Evolutionary conservation across 805 yeast genomes (phyloP).

Genomic region (Candida xyloterini): DNA sequence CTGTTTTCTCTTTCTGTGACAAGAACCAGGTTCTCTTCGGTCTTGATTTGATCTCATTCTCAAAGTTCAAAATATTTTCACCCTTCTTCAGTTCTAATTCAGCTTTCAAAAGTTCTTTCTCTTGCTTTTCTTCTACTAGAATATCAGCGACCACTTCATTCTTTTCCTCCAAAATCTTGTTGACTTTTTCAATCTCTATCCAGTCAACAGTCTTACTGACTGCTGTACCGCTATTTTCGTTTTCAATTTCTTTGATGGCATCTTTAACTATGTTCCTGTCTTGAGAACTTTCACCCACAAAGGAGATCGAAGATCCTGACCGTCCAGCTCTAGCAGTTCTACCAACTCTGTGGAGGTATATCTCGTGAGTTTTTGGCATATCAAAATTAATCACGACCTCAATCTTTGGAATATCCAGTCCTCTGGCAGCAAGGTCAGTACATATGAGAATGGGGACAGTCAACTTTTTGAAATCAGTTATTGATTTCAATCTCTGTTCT

Average conservation of each 20-base stretch:
- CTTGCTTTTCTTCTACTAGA: constrained; percentile 81
- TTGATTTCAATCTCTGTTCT: constrained; percentile 87
- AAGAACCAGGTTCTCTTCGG: constrained; percentile 98
- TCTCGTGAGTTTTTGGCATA: constrained; percentile 90
- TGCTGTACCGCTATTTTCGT: constrained; percentile 51
- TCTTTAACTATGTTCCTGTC: constrained; percentile 91
- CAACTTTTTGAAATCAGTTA: constrained; percentile 76
- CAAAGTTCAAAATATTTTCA: constrained; percentile 75
- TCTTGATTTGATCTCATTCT: constrained; percentile 78
- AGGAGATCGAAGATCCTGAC: constrained; percentile 87
- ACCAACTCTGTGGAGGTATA: constrained; percentile 96
- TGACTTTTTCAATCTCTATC: constrained; percentile 71
- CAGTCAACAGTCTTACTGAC: constrained; percentile 93
- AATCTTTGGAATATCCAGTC: constrained; percentile 97
- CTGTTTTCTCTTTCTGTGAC: constrained; percentile 50
- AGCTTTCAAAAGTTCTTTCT: constrained; percentile 80
- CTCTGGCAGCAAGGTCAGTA: constrained; percentile 98
- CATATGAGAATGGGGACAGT: constrained; percentile 86
- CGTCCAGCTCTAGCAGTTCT: constrained; percentile 99
- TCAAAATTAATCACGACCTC: constrained; percentile 93
- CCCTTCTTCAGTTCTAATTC: constrained; percentile 90
- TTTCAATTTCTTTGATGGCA: constrained; percentile 69
- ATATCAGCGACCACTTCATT: constrained; percentile 67
- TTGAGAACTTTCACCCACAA: constrained; percentile 87
- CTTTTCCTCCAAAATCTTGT: constrained; percentile 59